Percentiles rank a stretch among this genome's conserved stretches.
phyloP scores from a whole-genome alignment of 805 yeast species.

The Tetrapisispora pingtungensis region DNA sequence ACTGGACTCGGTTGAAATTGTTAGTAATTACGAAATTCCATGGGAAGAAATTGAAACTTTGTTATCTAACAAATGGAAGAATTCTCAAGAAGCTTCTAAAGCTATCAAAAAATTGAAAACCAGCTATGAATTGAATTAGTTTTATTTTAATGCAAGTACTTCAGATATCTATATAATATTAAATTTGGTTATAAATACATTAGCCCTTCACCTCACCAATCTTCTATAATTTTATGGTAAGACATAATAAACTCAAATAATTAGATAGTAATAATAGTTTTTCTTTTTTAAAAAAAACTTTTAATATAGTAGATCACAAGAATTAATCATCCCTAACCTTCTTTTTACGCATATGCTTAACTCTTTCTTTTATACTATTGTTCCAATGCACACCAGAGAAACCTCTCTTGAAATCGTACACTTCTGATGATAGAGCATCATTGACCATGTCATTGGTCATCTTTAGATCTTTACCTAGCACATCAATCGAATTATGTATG shows the following conservation, averaged over 20 bases:
- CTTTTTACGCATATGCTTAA: conserved; percentile 35
- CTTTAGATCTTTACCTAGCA: conserved; percentile 3
- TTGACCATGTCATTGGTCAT: conserved; percentile 20
- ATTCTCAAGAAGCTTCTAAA: conserved; percentile 21
- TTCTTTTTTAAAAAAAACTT: too few species aligned
- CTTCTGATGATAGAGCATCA: conserved; percentile 32
- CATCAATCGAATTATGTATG: background rate
- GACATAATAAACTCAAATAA: too few species aligned
- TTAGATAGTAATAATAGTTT: too few species aligned
- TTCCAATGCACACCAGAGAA: conserved; percentile 54
- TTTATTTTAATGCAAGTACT: background rate
- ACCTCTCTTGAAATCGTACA: conserved; percentile 34
- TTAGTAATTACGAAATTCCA: conserved; percentile 21
- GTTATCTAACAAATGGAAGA: conserved; percentile 28
- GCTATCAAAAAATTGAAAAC: conserved; percentile 29
- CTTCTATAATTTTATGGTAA: too few species aligned
- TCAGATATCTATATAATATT: background rate
- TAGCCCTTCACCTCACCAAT: too few species aligned
- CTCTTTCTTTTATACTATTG: conserved; percentile 44
- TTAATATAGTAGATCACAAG: too few species aligned
- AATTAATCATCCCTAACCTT: conserved; percentile 6
- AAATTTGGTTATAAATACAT: background rate
- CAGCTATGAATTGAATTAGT: conserved; percentile 33
- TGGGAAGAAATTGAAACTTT: conserved; percentile 37
- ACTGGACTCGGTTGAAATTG: background rate